phyloP scores from a whole-genome alignment of 768 basidiomycete species.

The Rhizopogon vinicolor region DNA sequence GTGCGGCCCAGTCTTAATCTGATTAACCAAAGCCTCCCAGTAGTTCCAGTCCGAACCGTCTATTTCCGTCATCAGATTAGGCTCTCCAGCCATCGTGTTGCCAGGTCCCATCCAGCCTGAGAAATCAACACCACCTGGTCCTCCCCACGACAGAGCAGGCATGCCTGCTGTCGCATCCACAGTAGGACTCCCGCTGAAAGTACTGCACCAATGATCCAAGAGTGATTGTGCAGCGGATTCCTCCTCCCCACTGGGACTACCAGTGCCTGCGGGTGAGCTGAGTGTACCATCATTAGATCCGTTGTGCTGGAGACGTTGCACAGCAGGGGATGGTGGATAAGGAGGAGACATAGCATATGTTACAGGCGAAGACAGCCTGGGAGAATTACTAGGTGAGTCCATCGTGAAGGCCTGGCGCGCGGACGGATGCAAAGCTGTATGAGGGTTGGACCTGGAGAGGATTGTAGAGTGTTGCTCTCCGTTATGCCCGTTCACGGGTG shows the following conservation, averaged over 20 bases:
- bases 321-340: constrained; percentile 40
- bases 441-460: constrained; percentile 6
- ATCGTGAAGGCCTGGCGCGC: constrained; percentile 17
- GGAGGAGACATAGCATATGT: constrained; percentile 22
- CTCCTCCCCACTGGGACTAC: constrained; percentile 70
- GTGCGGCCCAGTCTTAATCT: constrained; percentile 36
- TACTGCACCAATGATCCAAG: constrained; percentile 82
- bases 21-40: constrained; percentile 75
- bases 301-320: constrained; percentile 58
- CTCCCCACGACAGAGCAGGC: constrained; percentile 54
- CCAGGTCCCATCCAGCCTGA: constrained; percentile 54
- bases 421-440: constrained; percentile 8
- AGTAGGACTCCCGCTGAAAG: constrained; percentile 59
- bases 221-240: constrained; percentile 73
- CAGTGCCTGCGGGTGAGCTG: constrained; percentile 57
- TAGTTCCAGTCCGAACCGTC: constrained; percentile 75
- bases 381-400: constrained; percentile 13
- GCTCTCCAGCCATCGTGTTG: constrained; percentile 34
- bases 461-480: constrained; percentile 38
- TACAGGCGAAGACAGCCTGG: constrained; percentile 10
- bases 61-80: constrained; percentile 40
- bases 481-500: constrained; percentile 14
- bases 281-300: constrained; percentile 38
- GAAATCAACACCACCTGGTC: constrained; percentile 51
- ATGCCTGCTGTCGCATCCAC: constrained; percentile 45